These are phyloP conservation scores for Silene latifolia DNA, from an alignment of 148 eudicot genomes.

Conservation along the genomic window DNA sequence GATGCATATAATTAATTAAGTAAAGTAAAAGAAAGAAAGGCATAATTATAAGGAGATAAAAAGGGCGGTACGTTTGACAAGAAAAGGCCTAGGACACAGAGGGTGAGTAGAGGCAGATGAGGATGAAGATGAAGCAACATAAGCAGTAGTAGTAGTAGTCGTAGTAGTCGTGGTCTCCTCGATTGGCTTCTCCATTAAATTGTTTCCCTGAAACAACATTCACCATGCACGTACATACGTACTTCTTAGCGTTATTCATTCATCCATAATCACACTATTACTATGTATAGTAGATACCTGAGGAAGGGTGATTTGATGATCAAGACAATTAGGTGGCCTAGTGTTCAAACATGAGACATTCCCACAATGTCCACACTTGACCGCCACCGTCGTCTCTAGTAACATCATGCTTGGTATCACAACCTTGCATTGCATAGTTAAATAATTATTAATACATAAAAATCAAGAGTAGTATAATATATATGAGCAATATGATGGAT, in stretches of 20 bases:
- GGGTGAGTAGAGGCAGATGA: slow-evolving; percentile 66
- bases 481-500: neutral
- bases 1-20: too few species aligned
- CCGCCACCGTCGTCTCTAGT: slow-evolving; percentile 91
- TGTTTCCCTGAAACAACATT: slow-evolving; percentile 30
- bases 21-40: too few species aligned
- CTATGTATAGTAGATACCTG: slow-evolving; percentile 34
- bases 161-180: neutral
- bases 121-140: slow-evolving; percentile 45
- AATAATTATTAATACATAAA: too few species aligned
- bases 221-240: too few species aligned
- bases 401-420: slow-evolving; percentile 86
- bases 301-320: slow-evolving; percentile 36
- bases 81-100: slow-evolving; percentile 61
- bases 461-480: too few species aligned
- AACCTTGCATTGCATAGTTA: too few species aligned
- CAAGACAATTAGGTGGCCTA: slow-evolving; percentile 50
- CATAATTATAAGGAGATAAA: too few species aligned
- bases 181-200: slow-evolving; percentile 35
- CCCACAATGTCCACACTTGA: slow-evolving; percentile 95
- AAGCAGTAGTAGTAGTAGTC: neutral
- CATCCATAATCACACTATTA: neutral
- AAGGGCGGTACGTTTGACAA: slow-evolving; percentile 64
- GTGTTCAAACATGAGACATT: slow-evolving; percentile 81
- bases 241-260: neutral